Percentiles rank a stretch among this genome's conserved stretches.
These are phyloP conservation scores for Aspergillus uvarum DNA, from an alignment of 2,329 filamentous ascomycete genomes.

Conservation along the genomic window DNA sequence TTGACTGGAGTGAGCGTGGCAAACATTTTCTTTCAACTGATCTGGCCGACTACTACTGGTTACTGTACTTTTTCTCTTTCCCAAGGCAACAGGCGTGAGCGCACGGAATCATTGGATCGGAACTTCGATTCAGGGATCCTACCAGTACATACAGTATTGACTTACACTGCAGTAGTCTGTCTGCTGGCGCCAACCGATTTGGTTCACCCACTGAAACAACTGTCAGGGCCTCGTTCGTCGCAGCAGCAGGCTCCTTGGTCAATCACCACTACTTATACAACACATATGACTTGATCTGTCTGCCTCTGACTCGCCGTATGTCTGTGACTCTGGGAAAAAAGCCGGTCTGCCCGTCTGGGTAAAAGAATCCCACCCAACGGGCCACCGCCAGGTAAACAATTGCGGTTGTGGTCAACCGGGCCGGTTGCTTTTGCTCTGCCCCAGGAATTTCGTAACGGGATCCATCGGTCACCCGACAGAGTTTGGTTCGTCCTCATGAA, in stretches of 20 bases:
- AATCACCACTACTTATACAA: neutral
- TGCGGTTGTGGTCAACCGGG: constrained; percentile 9
- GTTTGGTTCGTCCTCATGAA: constrained; percentile 16
- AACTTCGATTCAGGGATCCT: neutral
- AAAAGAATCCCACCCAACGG: constrained; percentile 3
- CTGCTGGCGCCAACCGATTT: constrained; percentile 2
- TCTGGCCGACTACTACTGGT: constrained; percentile 3
- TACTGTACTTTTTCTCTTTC: neutral
- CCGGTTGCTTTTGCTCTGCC: constrained; percentile 17
- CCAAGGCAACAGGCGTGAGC: constrained; percentile 5
- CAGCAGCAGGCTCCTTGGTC: neutral
- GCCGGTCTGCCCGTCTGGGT: constrained; percentile 9
- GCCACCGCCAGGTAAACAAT: neutral
- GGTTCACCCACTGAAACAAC: constrained; percentile 2
- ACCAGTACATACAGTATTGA: neutral
- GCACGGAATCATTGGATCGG: neutral
- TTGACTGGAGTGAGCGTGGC: constrained; percentile 10
- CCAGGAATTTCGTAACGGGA: constrained; percentile 26
- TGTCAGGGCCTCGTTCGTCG: neutral
- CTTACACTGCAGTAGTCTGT: neutral
- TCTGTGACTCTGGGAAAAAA: neutral
- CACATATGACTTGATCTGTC: neutral
- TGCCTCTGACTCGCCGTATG: neutral
- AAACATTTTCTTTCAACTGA: neutral
- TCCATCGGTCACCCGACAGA: constrained; percentile 17